Percentiles rank a stretch among this genome's conserved stretches.
phyloP scores from a whole-genome alignment of 176 grass and related monocot species.

The Oryza coarctata region DNA sequence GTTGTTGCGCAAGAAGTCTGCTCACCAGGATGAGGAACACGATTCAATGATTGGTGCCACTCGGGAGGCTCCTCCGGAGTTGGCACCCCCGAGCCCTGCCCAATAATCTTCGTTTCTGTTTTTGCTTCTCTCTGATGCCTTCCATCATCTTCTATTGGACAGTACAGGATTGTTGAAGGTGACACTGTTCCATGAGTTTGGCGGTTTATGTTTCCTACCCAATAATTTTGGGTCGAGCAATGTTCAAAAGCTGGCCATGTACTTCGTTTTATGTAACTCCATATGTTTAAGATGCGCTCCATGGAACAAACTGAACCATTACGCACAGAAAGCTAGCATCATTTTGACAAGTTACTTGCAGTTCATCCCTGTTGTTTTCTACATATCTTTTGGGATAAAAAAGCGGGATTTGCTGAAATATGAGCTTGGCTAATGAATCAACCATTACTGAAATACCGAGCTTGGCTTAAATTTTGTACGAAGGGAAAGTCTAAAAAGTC shows the following conservation, averaged over 20 bases:
- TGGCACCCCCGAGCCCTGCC: slow-evolving; percentile 52
- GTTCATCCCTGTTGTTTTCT: neutral
- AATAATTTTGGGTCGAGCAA: slow-evolving; percentile 79
- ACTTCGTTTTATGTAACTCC: slow-evolving; percentile 45
- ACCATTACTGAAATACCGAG: neutral
- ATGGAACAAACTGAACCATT: slow-evolving; percentile 35
- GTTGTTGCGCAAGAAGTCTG: slow-evolving; percentile 74
- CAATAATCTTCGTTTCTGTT: slow-evolving; percentile 43
- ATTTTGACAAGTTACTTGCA: slow-evolving; percentile 5
- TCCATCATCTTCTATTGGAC: slow-evolving; percentile 29
- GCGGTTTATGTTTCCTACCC: slow-evolving; percentile 51
- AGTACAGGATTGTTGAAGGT: slow-evolving; percentile 37
- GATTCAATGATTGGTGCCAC: slow-evolving; percentile 56
- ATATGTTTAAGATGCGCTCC: slow-evolving; percentile 33
- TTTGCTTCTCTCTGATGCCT: slow-evolving; percentile 21
- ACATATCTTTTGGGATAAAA: neutral
- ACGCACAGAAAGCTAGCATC: neutral
- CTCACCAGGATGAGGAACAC: slow-evolving; percentile 55
- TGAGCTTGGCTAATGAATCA: neutral
- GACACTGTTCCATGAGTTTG: slow-evolving; percentile 44
- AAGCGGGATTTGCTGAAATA: neutral
- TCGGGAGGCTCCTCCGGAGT: slow-evolving; percentile 56
- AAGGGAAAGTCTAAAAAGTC: neutral
- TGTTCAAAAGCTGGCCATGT: slow-evolving; percentile 59
- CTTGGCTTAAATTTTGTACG: no score